A percentile compares a stretch with the other conserved stretches of the same genome.
Evolutionary conservation across 768 basidiomycete genomes (phyloP).

Genomic region (Boletus edulis): DNA sequence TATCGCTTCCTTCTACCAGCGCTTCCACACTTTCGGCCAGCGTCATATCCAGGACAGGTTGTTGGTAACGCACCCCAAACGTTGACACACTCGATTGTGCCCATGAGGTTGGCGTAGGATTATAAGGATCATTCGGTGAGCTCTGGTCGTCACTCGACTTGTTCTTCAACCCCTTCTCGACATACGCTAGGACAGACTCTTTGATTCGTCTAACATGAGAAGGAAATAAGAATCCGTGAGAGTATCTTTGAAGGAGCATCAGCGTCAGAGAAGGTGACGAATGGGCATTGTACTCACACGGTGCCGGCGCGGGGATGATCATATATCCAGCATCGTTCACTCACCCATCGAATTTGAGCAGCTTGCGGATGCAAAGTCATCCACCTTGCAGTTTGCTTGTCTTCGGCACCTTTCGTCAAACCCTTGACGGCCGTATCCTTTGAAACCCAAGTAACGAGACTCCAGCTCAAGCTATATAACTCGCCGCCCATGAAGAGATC

Average conservation of each 20-base stretch:
- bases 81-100: slow-evolving; percentile 83
- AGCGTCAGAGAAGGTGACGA: slow-evolving; percentile 3
- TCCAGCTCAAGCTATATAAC: slow-evolving; percentile 86
- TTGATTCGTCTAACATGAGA: slow-evolving; percentile 76
- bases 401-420: slow-evolving; percentile 80
- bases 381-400: slow-evolving; percentile 93
- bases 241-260: slow-evolving; percentile 55
- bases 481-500: slow-evolving; percentile 96
- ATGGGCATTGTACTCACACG: slow-evolving; percentile 55
- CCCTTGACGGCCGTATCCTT: slow-evolving; percentile 65
- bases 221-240: slow-evolving; percentile 94
- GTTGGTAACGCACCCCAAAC: slow-evolving; percentile 74
- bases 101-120: slow-evolving; percentile 57
- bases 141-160: slow-evolving; percentile 28
- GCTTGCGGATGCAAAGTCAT: slow-evolving; percentile 83
- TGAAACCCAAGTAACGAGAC: slow-evolving; percentile 85
- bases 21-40: slow-evolving; percentile 80
- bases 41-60: slow-evolving; percentile 65
- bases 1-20: slow-evolving; percentile 86
- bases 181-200: slow-evolving; percentile 48
- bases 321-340: slow-evolving; percentile 96
- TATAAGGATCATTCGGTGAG: slow-evolving; percentile 21
- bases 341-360: slow-evolving; percentile 79
- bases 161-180: slow-evolving; percentile 44
- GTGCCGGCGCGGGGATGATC: slow-evolving; percentile 95